phyloP scores from a whole-genome alignment of 2,329 filamentous ascomycete species.

The Talaromyces sp. region DNA sequence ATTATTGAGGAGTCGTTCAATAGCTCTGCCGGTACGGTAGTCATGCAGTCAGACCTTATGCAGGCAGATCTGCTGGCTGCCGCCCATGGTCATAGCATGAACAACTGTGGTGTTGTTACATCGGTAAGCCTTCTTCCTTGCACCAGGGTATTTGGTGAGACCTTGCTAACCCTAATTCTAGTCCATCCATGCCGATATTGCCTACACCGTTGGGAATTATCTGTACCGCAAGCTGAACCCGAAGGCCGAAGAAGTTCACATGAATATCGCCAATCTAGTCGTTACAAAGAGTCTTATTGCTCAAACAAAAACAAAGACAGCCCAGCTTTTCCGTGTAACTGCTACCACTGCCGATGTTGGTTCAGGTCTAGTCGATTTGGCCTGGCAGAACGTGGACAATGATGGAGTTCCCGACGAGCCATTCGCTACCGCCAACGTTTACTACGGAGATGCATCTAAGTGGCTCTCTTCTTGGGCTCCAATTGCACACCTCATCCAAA shows the following conservation, averaged over 20 bases:
- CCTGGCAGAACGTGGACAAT: constrained; percentile 25
- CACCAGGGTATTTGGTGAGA: background rate
- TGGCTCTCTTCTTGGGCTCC: constrained; percentile 25
- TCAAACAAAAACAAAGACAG: constrained; percentile 22
- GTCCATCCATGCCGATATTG: constrained; percentile 23
- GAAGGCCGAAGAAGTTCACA: constrained; percentile 12
- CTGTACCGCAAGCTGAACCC: constrained; percentile 16
- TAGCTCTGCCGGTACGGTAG: background rate
- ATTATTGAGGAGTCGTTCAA: constrained; percentile 9
- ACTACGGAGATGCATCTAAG: constrained; percentile 19
- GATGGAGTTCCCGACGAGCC: constrained; percentile 21
- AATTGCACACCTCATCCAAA: constrained; percentile 22
- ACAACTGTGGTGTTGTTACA: constrained; percentile 15
- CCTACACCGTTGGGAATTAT: constrained; percentile 22
- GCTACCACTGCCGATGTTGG: constrained; percentile 41
- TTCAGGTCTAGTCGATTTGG: constrained; percentile 6
- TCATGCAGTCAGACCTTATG: constrained; percentile 17
- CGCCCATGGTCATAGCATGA: constrained; percentile 19
- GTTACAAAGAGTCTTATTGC: constrained; percentile 48
- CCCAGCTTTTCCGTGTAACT: constrained; percentile 19
- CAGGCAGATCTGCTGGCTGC: constrained; percentile 12
- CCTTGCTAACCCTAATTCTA: background rate
- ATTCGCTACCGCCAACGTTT: constrained; percentile 21
- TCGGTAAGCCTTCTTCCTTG: background rate
- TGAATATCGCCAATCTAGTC: constrained; percentile 21